phyloP scores from a whole-genome alignment of 192 early-diverging fungal species.

The Coemansia nantahalensis region DNA sequence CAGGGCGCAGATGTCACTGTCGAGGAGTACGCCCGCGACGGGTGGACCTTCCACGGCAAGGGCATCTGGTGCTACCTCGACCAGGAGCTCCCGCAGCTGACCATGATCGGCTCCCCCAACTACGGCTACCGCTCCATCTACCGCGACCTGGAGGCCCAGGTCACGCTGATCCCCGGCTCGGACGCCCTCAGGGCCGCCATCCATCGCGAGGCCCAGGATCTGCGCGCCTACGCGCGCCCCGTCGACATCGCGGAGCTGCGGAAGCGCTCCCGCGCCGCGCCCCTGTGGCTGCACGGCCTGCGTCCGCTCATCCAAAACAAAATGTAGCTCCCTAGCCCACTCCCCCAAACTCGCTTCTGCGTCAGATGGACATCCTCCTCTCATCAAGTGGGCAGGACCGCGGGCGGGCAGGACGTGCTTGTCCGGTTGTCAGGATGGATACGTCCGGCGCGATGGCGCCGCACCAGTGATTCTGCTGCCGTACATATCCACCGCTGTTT shows the following conservation, averaged over 20 bases:
- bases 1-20: no score
- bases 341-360: no score
- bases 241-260: slow-evolving; percentile 26
- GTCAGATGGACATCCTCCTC: no score
- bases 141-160: slow-evolving; percentile 89
- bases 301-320: slow-evolving; percentile 50
- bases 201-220: slow-evolving; percentile 33
- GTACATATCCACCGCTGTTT: no score
- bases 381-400: no score
- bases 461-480: no score
- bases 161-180: slow-evolving; percentile 71
- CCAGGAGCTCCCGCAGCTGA: slow-evolving; percentile 62
- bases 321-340: no score
- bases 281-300: slow-evolving; percentile 39
- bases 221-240: slow-evolving; percentile 30
- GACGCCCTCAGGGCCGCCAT: slow-evolving; percentile 58
- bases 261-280: slow-evolving; percentile 24
- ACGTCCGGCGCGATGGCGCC: no score
- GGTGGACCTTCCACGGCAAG: slow-evolving; percentile 98
- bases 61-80: slow-evolving; percentile 75
- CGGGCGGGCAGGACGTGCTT: no score
- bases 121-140: slow-evolving; percentile 88
- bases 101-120: slow-evolving; percentile 91
- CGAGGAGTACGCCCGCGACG: slow-evolving; percentile 70
- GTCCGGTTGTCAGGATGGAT: no score